Percentiles rank a stretch among this genome's conserved stretches.
Conservation (phyloP, 1,139 yeast genomes). For the Protomyces inouyei region DNA sequence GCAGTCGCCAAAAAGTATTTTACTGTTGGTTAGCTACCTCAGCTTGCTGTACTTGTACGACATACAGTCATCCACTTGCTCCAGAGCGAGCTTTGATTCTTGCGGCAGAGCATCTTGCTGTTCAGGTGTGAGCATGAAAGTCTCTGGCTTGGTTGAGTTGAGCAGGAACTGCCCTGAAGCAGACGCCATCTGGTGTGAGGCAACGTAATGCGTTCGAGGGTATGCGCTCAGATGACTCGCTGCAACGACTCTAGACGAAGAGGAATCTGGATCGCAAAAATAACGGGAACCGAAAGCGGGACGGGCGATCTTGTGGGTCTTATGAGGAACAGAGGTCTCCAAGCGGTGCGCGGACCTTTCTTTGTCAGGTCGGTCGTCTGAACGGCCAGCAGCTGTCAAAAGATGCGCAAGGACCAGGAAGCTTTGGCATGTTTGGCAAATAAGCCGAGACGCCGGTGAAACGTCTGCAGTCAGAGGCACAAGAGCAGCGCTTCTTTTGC, state of each 20-base stretch:
- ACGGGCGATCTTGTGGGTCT: not conserved
- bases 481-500: not conserved
- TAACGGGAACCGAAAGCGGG: too few relatives aligned
- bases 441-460: not conserved
- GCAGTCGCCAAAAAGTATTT: conserved; percentile 86
- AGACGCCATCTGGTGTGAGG: not conserved
- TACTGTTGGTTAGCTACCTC: not conserved
- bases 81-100: conserved; percentile 15
- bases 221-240: too few relatives aligned
- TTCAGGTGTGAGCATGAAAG: conserved; percentile 15
- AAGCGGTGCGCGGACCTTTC: not conserved
- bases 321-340: not conserved
- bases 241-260: too few relatives aligned
- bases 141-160: conserved; percentile 21
- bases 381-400: too few relatives aligned
- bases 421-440: not conserved
- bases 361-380: too few relatives aligned
- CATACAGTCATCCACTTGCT: conserved; percentile 16
- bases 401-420: not conserved
- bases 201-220: not conserved
- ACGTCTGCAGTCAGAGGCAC: not conserved
- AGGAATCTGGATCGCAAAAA: too few relatives aligned
- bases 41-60: not conserved
- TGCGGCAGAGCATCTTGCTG: conserved; percentile 17
- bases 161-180: not conserved